phyloP scores from a whole-genome alignment of 768 basidiomycete species.

The Imleria badia region DNA sequence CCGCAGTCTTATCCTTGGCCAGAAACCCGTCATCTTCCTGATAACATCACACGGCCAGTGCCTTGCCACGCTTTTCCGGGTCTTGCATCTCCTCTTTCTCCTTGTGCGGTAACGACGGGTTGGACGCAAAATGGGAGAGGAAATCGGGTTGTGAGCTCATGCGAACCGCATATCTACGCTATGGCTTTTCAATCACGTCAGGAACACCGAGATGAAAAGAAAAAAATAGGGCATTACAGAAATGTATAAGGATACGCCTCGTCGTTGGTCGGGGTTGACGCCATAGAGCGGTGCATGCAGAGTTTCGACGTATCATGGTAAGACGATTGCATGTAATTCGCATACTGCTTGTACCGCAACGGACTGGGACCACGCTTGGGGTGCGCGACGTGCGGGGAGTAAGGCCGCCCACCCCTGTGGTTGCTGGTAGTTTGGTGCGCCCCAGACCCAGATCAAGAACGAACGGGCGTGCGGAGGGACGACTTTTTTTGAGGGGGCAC shows the following conservation, averaged over 20 bases:
- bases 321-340: conserved; percentile 35
- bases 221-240: conserved; percentile 11
- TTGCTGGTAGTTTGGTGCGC: conserved; percentile 15
- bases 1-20: conserved; percentile 84
- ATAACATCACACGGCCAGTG: conserved; percentile 78
- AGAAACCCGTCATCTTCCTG: conserved; percentile 84
- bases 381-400: conserved; percentile 35
- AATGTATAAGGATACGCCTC: conserved; percentile 50
- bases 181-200: conserved; percentile 11
- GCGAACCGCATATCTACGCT: conserved; percentile 39
- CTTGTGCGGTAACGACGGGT: conserved; percentile 35
- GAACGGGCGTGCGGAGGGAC: conserved; percentile 30
- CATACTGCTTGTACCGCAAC: conserved; percentile 42
- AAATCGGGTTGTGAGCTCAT: conserved; percentile 55
- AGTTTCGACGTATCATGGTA: conserved; percentile 46
- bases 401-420: conserved; percentile 12
- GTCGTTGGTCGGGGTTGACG: conserved; percentile 58
- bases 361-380: conserved; percentile 43
- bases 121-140: conserved; percentile 45
- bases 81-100: conserved; percentile 64
- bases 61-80: conserved; percentile 64
- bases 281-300: conserved; percentile 65
- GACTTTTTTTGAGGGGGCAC: conserved; percentile 32
- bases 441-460: conserved; percentile 33
- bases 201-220: conserved; percentile 4